Evolutionary conservation across 1,139 yeast species (phyloP), one percentile per base, ranked within the genome.

Genomic region (Pneumocystis carinii): DNA sequence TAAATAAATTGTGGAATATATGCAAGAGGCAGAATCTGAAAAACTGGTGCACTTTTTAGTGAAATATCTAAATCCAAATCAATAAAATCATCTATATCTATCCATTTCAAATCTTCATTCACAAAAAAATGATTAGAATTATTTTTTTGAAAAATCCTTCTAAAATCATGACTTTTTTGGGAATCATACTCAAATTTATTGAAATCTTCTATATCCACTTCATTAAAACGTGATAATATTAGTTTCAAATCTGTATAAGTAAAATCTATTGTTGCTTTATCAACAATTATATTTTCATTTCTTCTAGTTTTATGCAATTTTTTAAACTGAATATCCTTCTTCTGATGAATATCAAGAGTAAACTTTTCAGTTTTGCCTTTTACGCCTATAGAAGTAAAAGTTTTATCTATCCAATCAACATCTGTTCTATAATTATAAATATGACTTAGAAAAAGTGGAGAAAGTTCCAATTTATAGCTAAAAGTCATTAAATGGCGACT

Each of bases 331-430:
- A 83, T 83, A 2, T 81, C 78, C 3, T 82, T 85, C 61, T 95
- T 78, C 70, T 86, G 97, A 71, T 92, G 97, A 42, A 90, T 73
- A 71, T 90, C 97, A 75, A 92, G 77, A 2, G 80, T 74, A 70
- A 90, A 88, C 7, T 78, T 77, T 3, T 81, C 78, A 36, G 86
- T 81, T 68, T 83, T 83, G 1, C 86, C 89, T 72, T 92, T 92
- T 48, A 90, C 70, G 7, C 97, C 98, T 2, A 90, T 85, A 67
- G 86, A 81, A 1, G 85, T 81, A 59, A 84, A 77, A 63, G 78
- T 78, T 60, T 77, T 75, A 59, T 80, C 80, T 29, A 77, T 74
- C 37, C 77, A 69, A 59, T 78, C 77, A 19, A 71, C 72, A 10
- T 75, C 76, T 2, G 78, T 74, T 8, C 81, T 73, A 69, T 85